Percentiles rank a stretch among this genome's conserved stretches.
Evolutionary conservation across 164 flowering plant genomes (phyloP).

Genomic region (Sedum album): DNA sequence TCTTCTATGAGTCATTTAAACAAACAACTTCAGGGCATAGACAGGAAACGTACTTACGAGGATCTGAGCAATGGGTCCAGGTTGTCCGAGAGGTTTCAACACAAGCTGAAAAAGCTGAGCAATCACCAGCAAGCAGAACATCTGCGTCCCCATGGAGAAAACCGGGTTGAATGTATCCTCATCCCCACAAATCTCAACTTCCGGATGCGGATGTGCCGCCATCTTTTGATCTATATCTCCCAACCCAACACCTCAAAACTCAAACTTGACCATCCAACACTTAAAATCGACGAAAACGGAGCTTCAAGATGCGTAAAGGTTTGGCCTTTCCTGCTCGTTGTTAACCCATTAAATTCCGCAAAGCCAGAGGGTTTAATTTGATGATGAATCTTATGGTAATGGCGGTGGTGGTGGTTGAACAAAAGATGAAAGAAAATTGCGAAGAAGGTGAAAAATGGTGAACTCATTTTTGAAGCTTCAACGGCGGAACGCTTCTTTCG

Average conservation of each 20-base stretch:
- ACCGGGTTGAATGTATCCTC: conserved; percentile 33
- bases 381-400: too few relatives aligned
- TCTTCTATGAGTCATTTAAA: background rate
- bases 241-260: background rate
- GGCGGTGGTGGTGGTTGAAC: too few relatives aligned
- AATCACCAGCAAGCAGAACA: conserved; percentile 39
- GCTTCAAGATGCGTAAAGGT: background rate
- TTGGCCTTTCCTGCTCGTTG: background rate
- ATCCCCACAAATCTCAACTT: conserved; percentile 1
- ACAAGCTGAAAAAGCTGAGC: conserved; percentile 47
- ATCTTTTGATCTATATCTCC: background rate
- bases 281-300: background rate
- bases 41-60: conserved; percentile 37
- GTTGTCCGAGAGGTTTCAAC: conserved; percentile 47
- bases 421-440: background rate
- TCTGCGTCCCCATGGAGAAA: conserved; percentile 28
- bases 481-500: background rate
- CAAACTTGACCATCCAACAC: too few relatives aligned
- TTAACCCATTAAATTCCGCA: background rate
- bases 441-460: background rate
- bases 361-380: background rate
- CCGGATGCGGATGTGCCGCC: background rate
- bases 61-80: conserved; percentile 56
- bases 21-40: background rate
- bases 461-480: background rate